Evolutionary conservation across 768 basidiomycete species (phyloP).

Genomic region (Calocera viscosa): DNA sequence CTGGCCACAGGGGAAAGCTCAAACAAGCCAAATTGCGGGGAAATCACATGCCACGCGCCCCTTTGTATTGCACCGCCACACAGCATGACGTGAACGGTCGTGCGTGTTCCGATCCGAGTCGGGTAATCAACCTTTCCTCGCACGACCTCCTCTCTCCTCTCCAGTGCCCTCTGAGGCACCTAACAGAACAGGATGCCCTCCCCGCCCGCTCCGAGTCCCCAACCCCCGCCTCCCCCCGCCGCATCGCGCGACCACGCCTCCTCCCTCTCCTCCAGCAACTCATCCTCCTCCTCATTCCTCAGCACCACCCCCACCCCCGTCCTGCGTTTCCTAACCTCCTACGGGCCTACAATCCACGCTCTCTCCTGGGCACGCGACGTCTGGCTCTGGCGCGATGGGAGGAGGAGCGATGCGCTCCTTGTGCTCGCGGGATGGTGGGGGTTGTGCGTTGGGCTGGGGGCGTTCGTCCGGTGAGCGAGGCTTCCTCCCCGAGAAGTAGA

Average conservation of each 20-base stretch:
- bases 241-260: background rate
- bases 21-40: too few relatives aligned
- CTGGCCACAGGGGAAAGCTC: too few relatives aligned
- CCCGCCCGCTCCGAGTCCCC: background rate
- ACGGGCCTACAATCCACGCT: conserved; percentile 20
- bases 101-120: too few relatives aligned
- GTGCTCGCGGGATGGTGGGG: conserved; percentile 66
- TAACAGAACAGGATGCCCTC: background rate
- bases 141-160: background rate
- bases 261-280: background rate
- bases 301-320: conserved; percentile 20
- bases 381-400: conserved; percentile 21
- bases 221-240: background rate
- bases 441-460: conserved; percentile 47
- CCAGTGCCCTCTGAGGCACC: background rate
- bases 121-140: too few relatives aligned
- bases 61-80: too few relatives aligned
- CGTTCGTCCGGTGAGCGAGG: conserved; percentile 11
- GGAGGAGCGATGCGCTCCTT: conserved; percentile 32
- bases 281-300: background rate
- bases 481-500: background rate
- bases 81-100: too few relatives aligned
- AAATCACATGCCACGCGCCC: too few relatives aligned
- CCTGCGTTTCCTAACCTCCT: conserved; percentile 23
- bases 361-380: conserved; percentile 20